Evolutionary conservation across 2,329 filamentous ascomycete genomes (phyloP).

Genomic region (Penicillium sp.): DNA sequence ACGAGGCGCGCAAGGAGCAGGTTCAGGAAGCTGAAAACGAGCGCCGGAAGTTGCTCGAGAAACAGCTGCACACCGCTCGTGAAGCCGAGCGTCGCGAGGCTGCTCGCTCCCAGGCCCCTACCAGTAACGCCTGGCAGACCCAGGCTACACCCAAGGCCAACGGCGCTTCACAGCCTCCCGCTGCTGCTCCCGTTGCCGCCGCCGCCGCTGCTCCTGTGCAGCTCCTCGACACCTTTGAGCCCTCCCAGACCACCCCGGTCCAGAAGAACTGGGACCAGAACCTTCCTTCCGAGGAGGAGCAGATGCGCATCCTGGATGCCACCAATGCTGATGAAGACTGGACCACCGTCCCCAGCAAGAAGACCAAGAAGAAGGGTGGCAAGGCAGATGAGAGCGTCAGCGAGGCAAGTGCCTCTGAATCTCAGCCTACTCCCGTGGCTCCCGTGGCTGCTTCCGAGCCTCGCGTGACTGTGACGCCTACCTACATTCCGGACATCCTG

Average conservation of each 20-base stretch:
- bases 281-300: slow-evolving; percentile 57
- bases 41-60: slow-evolving; percentile 70
- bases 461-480: slow-evolving; percentile 34
- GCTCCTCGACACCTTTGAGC: slow-evolving; percentile 44
- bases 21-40: slow-evolving; percentile 74
- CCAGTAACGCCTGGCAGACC: slow-evolving; percentile 52
- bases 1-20: slow-evolving; percentile 68
- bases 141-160: slow-evolving; percentile 31
- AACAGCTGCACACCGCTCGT: slow-evolving; percentile 75
- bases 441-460: slow-evolving; percentile 28
- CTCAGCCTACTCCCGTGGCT: slow-evolving; percentile 22
- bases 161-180: slow-evolving; percentile 16
- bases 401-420: slow-evolving; percentile 41
- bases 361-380: slow-evolving; percentile 48
- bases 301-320: slow-evolving; percentile 50
- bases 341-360: slow-evolving; percentile 58
- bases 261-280: slow-evolving; percentile 44
- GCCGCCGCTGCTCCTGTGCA: slow-evolving; percentile 20
- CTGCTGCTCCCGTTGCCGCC: slow-evolving; percentile 10
- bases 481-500: slow-evolving; percentile 32
- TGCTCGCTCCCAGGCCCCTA: slow-evolving; percentile 44
- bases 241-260: slow-evolving; percentile 16
- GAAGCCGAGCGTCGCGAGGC: slow-evolving; percentile 78
- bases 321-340: slow-evolving; percentile 50
- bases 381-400: slow-evolving; percentile 42